Evolutionary conservation across 2,329 filamentous ascomycete genomes (phyloP).

Genomic region (Arthrobotrys sphaeroides): DNA sequence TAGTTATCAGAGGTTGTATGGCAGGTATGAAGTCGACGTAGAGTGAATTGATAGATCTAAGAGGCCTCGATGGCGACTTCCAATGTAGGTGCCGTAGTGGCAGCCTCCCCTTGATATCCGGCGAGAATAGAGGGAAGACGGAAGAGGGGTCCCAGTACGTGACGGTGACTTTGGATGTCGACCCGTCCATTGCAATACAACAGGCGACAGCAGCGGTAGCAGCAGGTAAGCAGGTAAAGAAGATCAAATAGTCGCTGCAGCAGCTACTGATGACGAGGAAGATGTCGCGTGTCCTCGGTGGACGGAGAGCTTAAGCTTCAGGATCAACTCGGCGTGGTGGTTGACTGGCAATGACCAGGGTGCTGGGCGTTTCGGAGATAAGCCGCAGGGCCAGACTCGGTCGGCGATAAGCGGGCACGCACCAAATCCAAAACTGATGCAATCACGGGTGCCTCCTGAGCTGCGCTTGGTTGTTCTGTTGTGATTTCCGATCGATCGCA

Average conservation of each 20-base stretch:
- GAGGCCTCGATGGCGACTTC: constrained; percentile 90
- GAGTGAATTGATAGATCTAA: constrained; percentile 91
- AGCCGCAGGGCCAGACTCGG: background rate
- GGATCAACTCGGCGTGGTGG: background rate
- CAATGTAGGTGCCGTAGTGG: constrained; percentile 93
- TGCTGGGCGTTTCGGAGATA: constrained; percentile 21
- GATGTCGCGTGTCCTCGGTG: constrained; percentile 23
- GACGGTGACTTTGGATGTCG: constrained; percentile 61
- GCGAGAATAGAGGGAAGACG: constrained; percentile 82
- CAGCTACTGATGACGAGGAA: background rate
- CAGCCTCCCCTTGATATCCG: constrained; percentile 78
- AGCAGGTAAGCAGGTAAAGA: too few relatives aligned
- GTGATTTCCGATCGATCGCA: background rate
- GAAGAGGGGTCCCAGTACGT: constrained; percentile 95
- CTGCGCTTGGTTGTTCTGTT: background rate
- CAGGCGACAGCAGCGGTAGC: background rate
- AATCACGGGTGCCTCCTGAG: constrained; percentile 28
- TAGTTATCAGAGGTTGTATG: constrained; percentile 63
- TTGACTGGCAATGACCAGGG: constrained; percentile 16
- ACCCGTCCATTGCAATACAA: constrained; percentile 30
- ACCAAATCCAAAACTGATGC: background rate
- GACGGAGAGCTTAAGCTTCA: constrained; percentile 33
- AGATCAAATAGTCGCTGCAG: background rate
- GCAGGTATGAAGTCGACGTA: constrained; percentile 85
- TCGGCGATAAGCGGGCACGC: constrained; percentile 28